A percentile compares a stretch with the other conserved stretches of the same genome.
Conservation (phyloP, 139 green algal species). For the Chlamydomonas applanata region DNA sequence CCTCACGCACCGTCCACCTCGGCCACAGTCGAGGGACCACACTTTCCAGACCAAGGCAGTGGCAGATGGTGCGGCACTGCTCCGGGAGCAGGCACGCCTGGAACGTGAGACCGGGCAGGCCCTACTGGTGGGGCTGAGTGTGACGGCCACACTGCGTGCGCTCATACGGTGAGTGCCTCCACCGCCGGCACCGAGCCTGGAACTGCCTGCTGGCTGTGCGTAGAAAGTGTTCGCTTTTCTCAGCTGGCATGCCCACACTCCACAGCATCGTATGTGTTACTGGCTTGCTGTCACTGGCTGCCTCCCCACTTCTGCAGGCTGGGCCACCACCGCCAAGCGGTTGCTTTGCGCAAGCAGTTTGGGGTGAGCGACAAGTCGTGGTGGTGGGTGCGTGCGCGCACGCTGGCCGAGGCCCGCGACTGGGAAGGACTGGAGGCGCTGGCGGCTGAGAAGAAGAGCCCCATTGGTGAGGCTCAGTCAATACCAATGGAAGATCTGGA, state of each 20-base stretch:
- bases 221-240: background rate
- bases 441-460: constrained; percentile 36
- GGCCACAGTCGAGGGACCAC: constrained; percentile 43
- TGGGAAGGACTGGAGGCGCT: constrained; percentile 67
- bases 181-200: background rate
- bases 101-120: constrained; percentile 64
- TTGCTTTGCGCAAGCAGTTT: constrained; percentile 51
- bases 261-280: too few species aligned
- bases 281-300: too few species aligned
- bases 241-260: too few species aligned
- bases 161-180: constrained; percentile 31
- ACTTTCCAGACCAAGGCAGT: constrained; percentile 52
- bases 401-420: constrained; percentile 49
- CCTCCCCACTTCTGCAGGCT: constrained; percentile 31
- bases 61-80: constrained; percentile 45
- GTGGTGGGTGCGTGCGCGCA: constrained; percentile 39
- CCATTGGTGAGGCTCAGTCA: constrained; percentile 20
- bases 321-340: constrained; percentile 43
- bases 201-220: background rate
- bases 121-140: constrained; percentile 59
- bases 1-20: background rate
- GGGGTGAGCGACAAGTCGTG: constrained; percentile 49
- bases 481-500: too few species aligned
- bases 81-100: constrained; percentile 55
- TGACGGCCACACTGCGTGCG: constrained; percentile 48